Base-by-base conservation (phyloP, 352 stramenopile species). In the Phytophthora palmivora region DNA sequence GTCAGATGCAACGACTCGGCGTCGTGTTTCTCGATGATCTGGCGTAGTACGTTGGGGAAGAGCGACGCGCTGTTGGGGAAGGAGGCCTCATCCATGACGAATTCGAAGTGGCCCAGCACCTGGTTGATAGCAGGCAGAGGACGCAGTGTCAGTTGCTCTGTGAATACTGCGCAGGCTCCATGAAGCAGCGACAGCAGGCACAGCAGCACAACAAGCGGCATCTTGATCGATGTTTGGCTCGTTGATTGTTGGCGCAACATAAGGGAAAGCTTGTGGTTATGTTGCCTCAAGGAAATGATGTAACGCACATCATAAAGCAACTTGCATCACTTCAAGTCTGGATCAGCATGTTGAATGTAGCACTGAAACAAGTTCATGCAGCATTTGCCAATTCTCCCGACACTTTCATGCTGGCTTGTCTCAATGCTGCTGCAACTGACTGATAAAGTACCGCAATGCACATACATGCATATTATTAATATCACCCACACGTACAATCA, bases 11-110 rank as follows among this genome's bases (percentile, higher is more conserved):
- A 47, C 41, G 84, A 82, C 47, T 88, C 74, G 30, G 76, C 82
- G 44, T 87, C 70, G 59, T 92, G 89, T 58, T 86, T 89, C 33
- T 72, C 69, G 19, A 93, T 66, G 46, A 93, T 88, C 55, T 93
- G 86, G 36, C 73, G 79, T 12, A 95, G 55, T 12, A 85, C 79
- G 5, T 73, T 74, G 12, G 86, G 86, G 34, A 88, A 74, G 19
- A 84, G 56, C 19, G 54, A 57, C n/a, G 32, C 63, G 47, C 12
- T n/a, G 28, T 43, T 47, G 21, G 36, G 10, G 19, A n/a, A n/a
- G n/a, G 49, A 42, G 16, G 19, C 12, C 33, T 76, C 72, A 28
- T 62, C 49, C 2, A 78, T 71, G 14, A 67, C 65, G 38, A 91
- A 90, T 32, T 74, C 60, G 43, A 92, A 88, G 51, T 79, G 76